Percentiles rank a stretch among this genome's conserved stretches.
Conservation (phyloP, 2,329 filamentous ascomycete genomes). For the Fusarium sp. region DNA sequence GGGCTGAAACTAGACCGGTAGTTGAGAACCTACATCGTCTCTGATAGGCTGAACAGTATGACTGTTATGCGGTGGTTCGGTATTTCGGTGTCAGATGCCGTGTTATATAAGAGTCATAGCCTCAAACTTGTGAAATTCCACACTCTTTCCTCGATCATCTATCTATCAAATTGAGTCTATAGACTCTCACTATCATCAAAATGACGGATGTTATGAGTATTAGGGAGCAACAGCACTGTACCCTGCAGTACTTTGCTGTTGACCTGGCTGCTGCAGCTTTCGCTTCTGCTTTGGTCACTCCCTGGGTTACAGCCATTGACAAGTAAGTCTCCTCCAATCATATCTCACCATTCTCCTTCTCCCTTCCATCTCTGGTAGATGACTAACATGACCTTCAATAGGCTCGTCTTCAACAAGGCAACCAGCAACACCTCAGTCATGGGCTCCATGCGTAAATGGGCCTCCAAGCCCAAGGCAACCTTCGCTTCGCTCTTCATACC, state of each 20-base stretch:
- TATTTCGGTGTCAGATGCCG: constrained; percentile 10
- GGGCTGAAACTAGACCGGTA: constrained; percentile 6
- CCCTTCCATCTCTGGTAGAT: rapidly evolving
- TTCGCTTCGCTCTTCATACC: constrained; percentile 41
- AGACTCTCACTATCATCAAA: not conserved
- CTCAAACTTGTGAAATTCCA: not conserved
- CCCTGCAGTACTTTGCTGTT: constrained; percentile 43
- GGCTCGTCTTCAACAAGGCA: constrained; percentile 43
- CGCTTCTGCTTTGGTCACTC: constrained; percentile 43
- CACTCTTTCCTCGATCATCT: not conserved
- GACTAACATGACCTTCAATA: constrained; percentile 1
- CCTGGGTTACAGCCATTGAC: constrained; percentile 45
- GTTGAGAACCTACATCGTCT: not conserved
- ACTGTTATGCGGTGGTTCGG: constrained; percentile 12
- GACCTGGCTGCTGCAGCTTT: constrained; percentile 40
- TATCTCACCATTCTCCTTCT: rapidly evolving
- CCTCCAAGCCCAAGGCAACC: constrained; percentile 36
- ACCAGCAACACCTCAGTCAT: constrained; percentile 37
- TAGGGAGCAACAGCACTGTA: constrained; percentile 41
- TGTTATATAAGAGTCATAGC: constrained; percentile 31
- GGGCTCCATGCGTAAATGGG: constrained; percentile 41
- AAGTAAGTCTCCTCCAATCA: constrained; percentile 29
- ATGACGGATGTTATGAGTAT: constrained; percentile 44
- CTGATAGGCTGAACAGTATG: constrained; percentile 5
- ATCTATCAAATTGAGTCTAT: not conserved